Evolutionary conservation across 345 rosid species (phyloP), one percentile per base, ranked within the genome.

Genomic region (Citrus australasica): DNA sequence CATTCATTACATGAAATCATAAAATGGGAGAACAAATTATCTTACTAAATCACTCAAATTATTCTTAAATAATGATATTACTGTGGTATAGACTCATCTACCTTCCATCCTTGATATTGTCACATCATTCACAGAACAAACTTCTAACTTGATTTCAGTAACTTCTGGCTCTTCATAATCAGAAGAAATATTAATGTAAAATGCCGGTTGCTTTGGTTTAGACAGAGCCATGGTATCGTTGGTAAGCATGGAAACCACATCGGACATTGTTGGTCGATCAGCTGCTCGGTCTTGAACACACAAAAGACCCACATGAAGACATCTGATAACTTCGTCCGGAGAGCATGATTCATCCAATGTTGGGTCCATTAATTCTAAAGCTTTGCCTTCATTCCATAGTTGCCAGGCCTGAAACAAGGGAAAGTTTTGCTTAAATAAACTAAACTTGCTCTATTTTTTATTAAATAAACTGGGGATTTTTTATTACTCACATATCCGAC

Each of bases 251-350:
- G 61, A 46, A 61, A 73, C 76, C 37, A 73, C 81, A 16, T 82
- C 81, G 0, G 65, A 59, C 81, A 82, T 78, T 9, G 75, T 73
- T 1, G 84, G 84, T 53, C 83, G 70, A 37, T 80, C 79, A 0
- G 56, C 21, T 27, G 83, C 71, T 10, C 22, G 61, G 17, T 80
- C 63, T 75, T 80, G 83, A 11, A 58, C 76, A 7, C 81, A 74
- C 56, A 82, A 35, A 1, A 78, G 72, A 22, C 74, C 74, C 24
- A 70, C 24, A 70, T 70, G 59, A 27, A 70, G 28, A 59, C 32
- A 38, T 32, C 81, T 70, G 2, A 48, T 3, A 7, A 70, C 59
- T 70, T 70, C 74, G 28, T 25, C 37, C 1, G 21, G 37, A 7
- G 33, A 7, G 60, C 33, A 48, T 9, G 53, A 67, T 38, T 38